Percentiles rank a stretch among this genome's conserved stretches.
Conservation (phyloP, 2,329 filamentous ascomycete genomes). For the Orbilia quercus region DNA sequence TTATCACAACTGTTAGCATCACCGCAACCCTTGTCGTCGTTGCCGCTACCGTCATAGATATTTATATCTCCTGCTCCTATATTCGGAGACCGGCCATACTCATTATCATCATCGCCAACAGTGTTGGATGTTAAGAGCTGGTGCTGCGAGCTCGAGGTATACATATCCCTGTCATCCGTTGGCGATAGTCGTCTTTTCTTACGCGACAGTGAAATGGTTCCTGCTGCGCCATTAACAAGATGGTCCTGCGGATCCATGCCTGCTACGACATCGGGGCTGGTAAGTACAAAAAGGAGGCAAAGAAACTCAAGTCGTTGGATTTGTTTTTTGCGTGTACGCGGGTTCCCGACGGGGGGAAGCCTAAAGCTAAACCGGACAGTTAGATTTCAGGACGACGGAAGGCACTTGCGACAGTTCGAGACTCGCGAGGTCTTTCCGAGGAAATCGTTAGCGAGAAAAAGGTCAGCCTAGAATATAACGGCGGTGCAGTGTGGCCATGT, state of each 20-base stretch:
- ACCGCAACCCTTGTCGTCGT: no score
- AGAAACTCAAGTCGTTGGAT: no score
- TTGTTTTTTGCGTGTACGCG: constrained; percentile 1
- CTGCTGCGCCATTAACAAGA: constrained; percentile 2
- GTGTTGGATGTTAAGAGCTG: background rate
- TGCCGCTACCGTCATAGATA: no score
- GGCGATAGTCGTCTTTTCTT: constrained; percentile 35
- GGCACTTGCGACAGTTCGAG: constrained; percentile 11
- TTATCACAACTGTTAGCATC: background rate
- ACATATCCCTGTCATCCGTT: constrained; percentile 27
- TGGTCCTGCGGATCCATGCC: constrained; percentile 30
- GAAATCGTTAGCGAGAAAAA: constrained; percentile 42
- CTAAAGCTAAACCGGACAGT: constrained; percentile 21
- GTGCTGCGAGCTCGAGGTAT: background rate
- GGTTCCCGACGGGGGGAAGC: constrained; percentile 22
- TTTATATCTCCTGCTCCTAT: background rate
- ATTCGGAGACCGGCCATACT: background rate
- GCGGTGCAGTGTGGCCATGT: background rate
- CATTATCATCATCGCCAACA: background rate
- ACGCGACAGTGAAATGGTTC: constrained; percentile 23
- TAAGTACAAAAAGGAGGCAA: background rate
- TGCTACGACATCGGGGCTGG: background rate
- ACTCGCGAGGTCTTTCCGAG: constrained; percentile 6
- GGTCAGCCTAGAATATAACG: constrained; percentile 33
- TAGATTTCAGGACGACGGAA: constrained; percentile 12